phyloP scores from a whole-genome alignment of 2,329 filamentous ascomycete species.

The Fusarium burgessii region DNA sequence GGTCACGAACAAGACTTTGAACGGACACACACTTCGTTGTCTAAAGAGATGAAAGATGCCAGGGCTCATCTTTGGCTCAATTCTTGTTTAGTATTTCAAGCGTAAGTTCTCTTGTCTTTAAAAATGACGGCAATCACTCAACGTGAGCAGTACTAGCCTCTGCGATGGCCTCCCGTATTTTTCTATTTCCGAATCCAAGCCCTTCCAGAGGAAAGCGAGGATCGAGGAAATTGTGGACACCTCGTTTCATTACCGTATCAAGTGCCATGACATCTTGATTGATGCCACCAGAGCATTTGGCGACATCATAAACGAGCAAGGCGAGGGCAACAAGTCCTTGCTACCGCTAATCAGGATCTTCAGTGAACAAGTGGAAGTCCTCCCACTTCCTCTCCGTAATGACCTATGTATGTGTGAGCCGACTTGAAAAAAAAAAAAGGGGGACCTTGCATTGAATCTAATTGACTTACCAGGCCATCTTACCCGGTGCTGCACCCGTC shows the following conservation, averaged over 20 bases:
- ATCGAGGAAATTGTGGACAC: neutral
- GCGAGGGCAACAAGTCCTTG: neutral
- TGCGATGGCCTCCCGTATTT: conserved; percentile 1
- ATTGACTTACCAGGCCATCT: neutral
- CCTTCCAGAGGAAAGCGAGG: neutral
- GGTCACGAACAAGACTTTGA: conserved; percentile 7
- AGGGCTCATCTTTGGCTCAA: conserved; percentile 1
- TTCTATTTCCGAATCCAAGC: neutral
- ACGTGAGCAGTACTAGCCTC: neutral
- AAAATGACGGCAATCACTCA: neutral
- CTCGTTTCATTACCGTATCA: neutral
- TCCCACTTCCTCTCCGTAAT: neutral
- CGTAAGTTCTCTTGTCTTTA: neutral
- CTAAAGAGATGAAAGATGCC: neutral
- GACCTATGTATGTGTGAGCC: neutral
- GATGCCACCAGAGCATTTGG: conserved; percentile 1
- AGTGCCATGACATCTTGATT: neutral
- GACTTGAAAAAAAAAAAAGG: neutral
- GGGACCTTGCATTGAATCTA: neutral
- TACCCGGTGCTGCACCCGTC: neutral
- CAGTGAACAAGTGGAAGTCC: neutral
- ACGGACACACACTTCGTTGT: conserved; percentile 1
- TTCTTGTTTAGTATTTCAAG: conserved; percentile 2
- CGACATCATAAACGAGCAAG: neutral
- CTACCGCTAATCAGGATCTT: conserved; percentile 2